These are phyloP conservation scores for Sodiomyces alkalinus DNA, from an alignment of 2,329 filamentous ascomycete genomes.

Conservation along the genomic window DNA sequence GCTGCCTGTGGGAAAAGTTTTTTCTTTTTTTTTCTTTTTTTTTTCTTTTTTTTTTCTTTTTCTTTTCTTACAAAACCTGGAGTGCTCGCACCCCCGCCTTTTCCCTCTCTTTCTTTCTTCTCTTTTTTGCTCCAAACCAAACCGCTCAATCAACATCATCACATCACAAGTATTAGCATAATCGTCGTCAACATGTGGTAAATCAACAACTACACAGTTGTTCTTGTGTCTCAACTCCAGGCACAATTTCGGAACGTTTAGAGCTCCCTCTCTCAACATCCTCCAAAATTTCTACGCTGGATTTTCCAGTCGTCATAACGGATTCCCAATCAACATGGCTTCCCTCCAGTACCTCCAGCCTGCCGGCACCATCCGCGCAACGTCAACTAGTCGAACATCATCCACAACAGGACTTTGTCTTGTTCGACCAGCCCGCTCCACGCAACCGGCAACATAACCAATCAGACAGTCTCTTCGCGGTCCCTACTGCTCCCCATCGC, in stretches of 20 bases:
- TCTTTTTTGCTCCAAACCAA: constrained; percentile 20
- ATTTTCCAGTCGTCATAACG: constrained; percentile 68
- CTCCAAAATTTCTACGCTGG: constrained; percentile 47
- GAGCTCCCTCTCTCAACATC: too few relatives aligned
- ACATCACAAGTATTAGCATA: constrained; percentile 18
- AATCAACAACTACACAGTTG: too few relatives aligned
- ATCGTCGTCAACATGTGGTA: constrained; percentile 41
- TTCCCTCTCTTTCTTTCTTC: constrained; percentile 14
- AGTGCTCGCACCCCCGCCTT: constrained; percentile 11
- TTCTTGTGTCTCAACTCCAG: too few relatives aligned
- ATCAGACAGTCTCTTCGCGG: constrained; percentile 21
- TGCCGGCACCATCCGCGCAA: constrained; percentile 46
- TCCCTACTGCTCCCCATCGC: constrained; percentile 18
- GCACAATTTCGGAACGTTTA: too few relatives aligned
- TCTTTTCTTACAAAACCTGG: constrained; percentile 2
- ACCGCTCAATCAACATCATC: constrained; percentile 12
- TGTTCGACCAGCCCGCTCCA: constrained; percentile 46
- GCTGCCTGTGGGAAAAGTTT: too few relatives aligned
- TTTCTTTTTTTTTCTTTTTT: too few relatives aligned
- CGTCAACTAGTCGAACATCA: constrained; percentile 22
- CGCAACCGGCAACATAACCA: constrained; percentile 26
- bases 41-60: too few relatives aligned
- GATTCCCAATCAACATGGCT: constrained; percentile 70
- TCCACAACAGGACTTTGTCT: constrained; percentile 60
- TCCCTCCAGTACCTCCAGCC: constrained; percentile 50